Base-by-base conservation (phyloP, 495 filamentous ascomycete species). In the Tuber aestivum region DNA sequence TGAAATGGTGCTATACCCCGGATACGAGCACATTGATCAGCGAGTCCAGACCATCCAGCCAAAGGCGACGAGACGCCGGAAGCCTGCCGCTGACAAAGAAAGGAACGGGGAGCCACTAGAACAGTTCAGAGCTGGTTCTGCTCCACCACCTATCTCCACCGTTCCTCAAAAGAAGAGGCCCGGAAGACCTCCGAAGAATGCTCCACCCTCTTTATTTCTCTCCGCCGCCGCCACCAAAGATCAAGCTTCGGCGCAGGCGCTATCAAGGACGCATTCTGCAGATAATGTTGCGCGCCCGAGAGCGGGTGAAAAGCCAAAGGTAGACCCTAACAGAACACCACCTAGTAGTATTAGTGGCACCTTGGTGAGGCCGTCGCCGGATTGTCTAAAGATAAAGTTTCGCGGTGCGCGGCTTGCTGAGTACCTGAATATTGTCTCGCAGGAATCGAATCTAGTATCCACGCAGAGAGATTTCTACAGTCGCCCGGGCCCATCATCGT, bases 241-340 rank as follows among this genome's bases (percentile, higher is more conserved):
- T 65, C 78, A 79, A 41, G 73, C 76, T 16, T 72, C 78, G 65
- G 77, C 78, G 40, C 61, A 65, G 45, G 76, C 78, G 38, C 72
- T 79, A 75, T 79, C 78, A 38, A 72, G 78, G 40, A 79, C 78
- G 16, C 78, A 79, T 75, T 79, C 78, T 38, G 78, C 78, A 68
- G 78, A 79, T 72, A 78, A 78, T 21, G 35, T 79, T 27, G 75
- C 32, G 27, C 56, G 56, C 56, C 56, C 56, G 56, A 65, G 56
- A 65, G 56, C 16, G 56, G 56, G 56, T 7, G 32, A 32, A 65
- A 65, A 65, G 56, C 56, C 56, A 65, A 65, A 65, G 56, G 56
- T 65, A 65, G 56, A 65, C 56, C 56, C 56, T 65, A 65, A 65
- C 32, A 65, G 27, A 65, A 65, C 56, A 65, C 56, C 56, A 65